Evolutionary conservation across 2,329 filamentous ascomycete genomes (phyloP).

Genomic region (Botrytis tulipae): DNA sequence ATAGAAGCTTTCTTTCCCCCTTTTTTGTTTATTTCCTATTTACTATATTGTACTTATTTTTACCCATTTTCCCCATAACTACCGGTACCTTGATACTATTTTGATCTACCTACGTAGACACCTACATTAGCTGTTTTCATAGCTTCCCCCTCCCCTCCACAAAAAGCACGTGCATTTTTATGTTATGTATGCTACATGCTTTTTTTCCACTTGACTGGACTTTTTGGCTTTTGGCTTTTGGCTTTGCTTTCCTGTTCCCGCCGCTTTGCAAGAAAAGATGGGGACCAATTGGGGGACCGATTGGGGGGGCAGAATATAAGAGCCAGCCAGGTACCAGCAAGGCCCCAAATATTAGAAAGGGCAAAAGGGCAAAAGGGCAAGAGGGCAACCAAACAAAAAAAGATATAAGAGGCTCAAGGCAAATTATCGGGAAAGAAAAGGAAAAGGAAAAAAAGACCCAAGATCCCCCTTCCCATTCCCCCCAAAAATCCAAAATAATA

Average conservation of each 20-base stretch:
- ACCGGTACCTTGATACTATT: conserved; percentile 1
- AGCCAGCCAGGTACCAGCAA: neutral
- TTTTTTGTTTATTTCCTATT: neutral
- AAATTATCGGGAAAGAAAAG: conserved; percentile 1
- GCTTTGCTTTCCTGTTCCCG: neutral
- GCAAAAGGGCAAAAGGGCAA: neutral
- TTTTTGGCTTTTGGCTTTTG: too few relatives aligned
- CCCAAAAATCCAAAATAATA: neutral
- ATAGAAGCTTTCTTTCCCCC: neutral
- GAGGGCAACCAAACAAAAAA: neutral
- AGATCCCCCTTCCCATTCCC: neutral
- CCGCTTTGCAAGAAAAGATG: neutral
- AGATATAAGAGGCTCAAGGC: neutral
- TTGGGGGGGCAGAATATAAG: neutral
- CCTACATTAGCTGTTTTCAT: conserved; percentile 13
- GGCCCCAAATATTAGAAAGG: neutral
- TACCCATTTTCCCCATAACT: neutral
- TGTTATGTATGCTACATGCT: neutral
- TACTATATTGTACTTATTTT: neutral
- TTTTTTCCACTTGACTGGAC: neutral
- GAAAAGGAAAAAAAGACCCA: too few relatives aligned
- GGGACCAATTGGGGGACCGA: neutral
- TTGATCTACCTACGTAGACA: conserved; percentile 5
- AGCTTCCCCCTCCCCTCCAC: conserved; percentile 22
- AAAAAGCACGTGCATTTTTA: conserved; percentile 22